Base-by-base conservation (phyloP, 495 filamentous ascomycete species). In the Neurospora sp. region DNA sequence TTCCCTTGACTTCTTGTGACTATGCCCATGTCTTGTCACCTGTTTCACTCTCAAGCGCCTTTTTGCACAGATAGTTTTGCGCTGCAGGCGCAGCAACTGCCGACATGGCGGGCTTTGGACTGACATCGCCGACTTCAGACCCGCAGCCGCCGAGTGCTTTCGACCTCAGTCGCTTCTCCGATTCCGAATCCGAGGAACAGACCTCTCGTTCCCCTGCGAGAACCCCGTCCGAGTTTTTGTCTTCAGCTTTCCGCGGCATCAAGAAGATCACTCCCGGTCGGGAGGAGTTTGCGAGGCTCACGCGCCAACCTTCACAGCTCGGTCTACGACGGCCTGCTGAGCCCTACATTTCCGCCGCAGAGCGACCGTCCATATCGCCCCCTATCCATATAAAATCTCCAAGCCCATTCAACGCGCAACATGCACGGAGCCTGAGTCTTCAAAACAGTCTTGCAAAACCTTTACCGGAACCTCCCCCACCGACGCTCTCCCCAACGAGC, bases 361-460 rank as follows among this genome's bases (percentile, higher is more conserved):
- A 82, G 70, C 74, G 54, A 43, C 59, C 74, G 24, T 34, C 76
- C 37, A 74, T 48, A 39, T 80, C 81, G 9, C 78, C 80, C 24
- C 79, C 80, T 24, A 73, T 79, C 48, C 71, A 72, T 5, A 24
- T 72, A 42, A 76, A 72, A 69, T 72, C 77, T 36, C 59, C 74
- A 11, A 69, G 28, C n/a, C 76, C 73, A 40, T 74, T 74, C 38
- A 72, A 73, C 71, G 19, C 73, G 28, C 81, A 84, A 72, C 85
- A 88, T 88, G 85, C 77, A 48, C 79, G 84, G 38, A 85, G 82
- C 73, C 69, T 84, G 77, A 88, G 85, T 72, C 78, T 86, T 31
- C 83, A 86, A 69, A 79, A 85, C 71, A 86, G 83, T 77, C 83
- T 85, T 71, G 83, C 83, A 70, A 88, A 88, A 76, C 86, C 86